Evolutionary conservation across 805 yeast genomes (phyloP).

Genomic region (Sporopachydermia quercuum): DNA sequence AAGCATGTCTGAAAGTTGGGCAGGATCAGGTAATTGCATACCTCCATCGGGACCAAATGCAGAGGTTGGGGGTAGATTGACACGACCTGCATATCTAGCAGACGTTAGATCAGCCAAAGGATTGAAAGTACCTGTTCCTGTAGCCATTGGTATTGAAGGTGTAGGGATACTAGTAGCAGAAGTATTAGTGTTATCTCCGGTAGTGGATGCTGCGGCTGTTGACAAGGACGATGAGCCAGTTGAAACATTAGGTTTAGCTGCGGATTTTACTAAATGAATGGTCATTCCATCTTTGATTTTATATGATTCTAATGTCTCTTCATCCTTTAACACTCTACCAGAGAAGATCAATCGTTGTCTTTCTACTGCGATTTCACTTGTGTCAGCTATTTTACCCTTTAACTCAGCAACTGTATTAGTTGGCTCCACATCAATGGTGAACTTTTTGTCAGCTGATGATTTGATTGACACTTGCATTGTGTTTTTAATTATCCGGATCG

Average conservation of each 20-base stretch:
- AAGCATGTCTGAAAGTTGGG: constrained; percentile 61
- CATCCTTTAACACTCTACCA: constrained; percentile 84
- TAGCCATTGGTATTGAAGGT: constrained; percentile 54
- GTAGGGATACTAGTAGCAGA: constrained; percentile 11
- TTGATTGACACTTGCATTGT: constrained; percentile 7
- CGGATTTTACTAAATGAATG: constrained; percentile 78
- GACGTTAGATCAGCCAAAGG: constrained; percentile 88
- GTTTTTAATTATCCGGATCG: no score
- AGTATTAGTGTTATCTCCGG: constrained; percentile 9
- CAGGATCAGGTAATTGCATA: constrained; percentile 66
- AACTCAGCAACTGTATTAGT: constrained; percentile 48
- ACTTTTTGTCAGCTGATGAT: constrained; percentile 61
- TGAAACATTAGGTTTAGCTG: constrained; percentile 24
- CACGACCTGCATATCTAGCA: constrained; percentile 88
- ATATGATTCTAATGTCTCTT: constrained; percentile 57
- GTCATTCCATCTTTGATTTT: constrained; percentile 80
- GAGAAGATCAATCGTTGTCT: constrained; percentile 84
- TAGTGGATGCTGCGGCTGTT: constrained; percentile 14
- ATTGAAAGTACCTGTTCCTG: constrained; percentile 82
- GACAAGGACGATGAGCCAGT: constrained; percentile 13
- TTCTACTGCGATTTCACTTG: constrained; percentile 53
- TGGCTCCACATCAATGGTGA: constrained; percentile 42
- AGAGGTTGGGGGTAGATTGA: constrained; percentile 73
- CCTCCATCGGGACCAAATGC: constrained; percentile 96
- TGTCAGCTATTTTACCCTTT: constrained; percentile 47